Evolutionary conservation across 257 asterid genomes (phyloP), one percentile per base, ranked within the genome.

Genomic region (Parsonsia alboflavescens): DNA sequence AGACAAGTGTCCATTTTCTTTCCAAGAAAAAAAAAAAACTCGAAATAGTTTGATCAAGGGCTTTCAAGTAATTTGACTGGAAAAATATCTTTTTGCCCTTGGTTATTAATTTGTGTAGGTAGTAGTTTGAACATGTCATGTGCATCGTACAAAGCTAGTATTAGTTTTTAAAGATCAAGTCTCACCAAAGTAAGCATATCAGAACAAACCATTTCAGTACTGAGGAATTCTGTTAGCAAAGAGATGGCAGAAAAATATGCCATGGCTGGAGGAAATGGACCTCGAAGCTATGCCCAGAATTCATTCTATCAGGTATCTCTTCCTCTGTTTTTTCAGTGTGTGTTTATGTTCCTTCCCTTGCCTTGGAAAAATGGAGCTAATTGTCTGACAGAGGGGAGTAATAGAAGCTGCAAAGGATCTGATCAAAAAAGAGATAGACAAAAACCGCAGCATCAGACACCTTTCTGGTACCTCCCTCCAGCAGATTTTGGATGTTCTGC

Each of bases 401-500:
- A 24, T 52, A 22, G 79, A 66, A n/a, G 56, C 73, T 17, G 73
- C 73, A 36, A 30, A 68, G 42, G 63, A n/a, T 26, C 22, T 52
- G 45, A 53, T 75, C 68, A 66, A 24, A 44, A 54, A 56, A 49
- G 73, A 36, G 63, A 52, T 50, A 48, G 76, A 42, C 24, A 30
- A 33, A 22, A 56, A 66, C 2, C 54, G 41, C 17, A 39, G 26
- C 54, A 24, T 52, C 24, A 36, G 33, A 36, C 2, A 39, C 22
- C 56, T 41, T 6, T 67, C 39, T 68, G 2, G 48, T 33, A 33
- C 46, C 70, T 64, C 70, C 7, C 13, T 33, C 19, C 56, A 68
- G 80, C 73, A 12, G 80, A 77, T 61, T 41, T 77, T 9, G 80
- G 80, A 10, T 77, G 80, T 64, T 62, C 80, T 33, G 44, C 24